Evolutionary conservation across 2,329 filamentous ascomycete genomes (phyloP).

Genomic region (Chaetomiaceae sp.): DNA sequence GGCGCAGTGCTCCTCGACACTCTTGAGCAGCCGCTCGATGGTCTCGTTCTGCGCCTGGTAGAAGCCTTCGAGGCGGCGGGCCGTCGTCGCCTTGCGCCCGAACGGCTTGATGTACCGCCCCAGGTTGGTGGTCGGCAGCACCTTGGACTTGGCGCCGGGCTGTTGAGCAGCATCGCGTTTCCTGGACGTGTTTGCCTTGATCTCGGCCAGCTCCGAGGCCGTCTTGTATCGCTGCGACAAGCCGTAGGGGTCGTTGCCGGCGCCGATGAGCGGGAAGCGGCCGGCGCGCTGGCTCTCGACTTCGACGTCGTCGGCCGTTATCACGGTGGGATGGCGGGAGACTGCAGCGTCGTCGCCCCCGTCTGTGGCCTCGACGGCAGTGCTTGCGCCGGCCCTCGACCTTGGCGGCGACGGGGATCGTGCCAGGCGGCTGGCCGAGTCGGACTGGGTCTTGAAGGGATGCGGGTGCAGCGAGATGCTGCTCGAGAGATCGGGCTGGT

Average conservation of each 20-base stretch:
- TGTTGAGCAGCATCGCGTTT: conserved; percentile 54
- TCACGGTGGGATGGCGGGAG: conserved; percentile 20
- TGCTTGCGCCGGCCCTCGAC: conserved; percentile 22
- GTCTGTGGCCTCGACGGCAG: conserved; percentile 22
- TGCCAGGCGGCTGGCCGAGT: conserved; percentile 19
- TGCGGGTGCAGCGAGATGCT: conserved; percentile 32
- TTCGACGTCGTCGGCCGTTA: conserved; percentile 43
- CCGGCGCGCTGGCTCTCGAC: conserved; percentile 48
- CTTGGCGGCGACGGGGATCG: conserved; percentile 11
- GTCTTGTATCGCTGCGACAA: conserved; percentile 76
- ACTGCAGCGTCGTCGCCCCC: conserved; percentile 21
- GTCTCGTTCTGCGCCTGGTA: conserved; percentile 90
- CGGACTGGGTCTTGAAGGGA: conserved; percentile 25
- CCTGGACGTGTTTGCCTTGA: conserved; percentile 74
- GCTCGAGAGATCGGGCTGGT: conserved; percentile 30
- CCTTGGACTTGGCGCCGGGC: conserved; percentile 1
- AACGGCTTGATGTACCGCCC: conserved; percentile 30
- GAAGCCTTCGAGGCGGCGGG: conserved; percentile 62
- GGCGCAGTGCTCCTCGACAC: conserved; percentile 83
- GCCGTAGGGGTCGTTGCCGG: conserved; percentile 74
- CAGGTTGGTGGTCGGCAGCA: conserved; percentile 18
- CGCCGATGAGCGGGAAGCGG: conserved; percentile 53
- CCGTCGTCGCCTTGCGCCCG: conserved; percentile 32
- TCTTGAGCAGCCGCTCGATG: conserved; percentile 86
- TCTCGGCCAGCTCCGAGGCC: conserved; percentile 67